Evolutionary conservation across 768 basidiomycete genomes (phyloP).

Genomic region (Strobilomyces dryophilus): DNA sequence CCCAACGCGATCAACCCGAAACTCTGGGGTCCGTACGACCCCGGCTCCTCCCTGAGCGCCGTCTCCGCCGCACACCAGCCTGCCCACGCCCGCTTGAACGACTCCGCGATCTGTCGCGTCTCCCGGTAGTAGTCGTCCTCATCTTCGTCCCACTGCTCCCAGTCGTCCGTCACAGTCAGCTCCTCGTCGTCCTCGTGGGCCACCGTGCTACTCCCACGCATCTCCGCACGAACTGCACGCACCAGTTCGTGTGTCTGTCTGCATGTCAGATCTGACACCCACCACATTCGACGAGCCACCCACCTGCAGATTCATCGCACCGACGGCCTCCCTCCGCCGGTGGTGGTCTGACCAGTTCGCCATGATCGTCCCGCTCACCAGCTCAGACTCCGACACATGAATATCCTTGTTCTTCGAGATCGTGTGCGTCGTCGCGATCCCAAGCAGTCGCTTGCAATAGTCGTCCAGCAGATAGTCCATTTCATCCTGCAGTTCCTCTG

Average conservation of each 20-base stretch:
- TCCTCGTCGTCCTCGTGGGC: slow-evolving; percentile 23
- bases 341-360: slow-evolving; percentile 41
- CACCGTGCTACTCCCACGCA: slow-evolving; percentile 16
- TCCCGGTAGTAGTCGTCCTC: slow-evolving; percentile 29
- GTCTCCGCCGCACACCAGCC: slow-evolving; percentile 41
- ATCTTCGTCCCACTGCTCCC: slow-evolving; percentile 21
- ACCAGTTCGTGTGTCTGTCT: slow-evolving; percentile 38
- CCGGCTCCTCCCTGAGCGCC: slow-evolving; percentile 19
- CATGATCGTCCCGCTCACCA: slow-evolving; percentile 44
- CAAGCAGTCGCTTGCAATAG: slow-evolving; percentile 32
- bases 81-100: slow-evolving; percentile 40
- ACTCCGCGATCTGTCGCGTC: slow-evolving; percentile 25
- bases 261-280: slow-evolving; percentile 2
- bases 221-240: slow-evolving; percentile 33
- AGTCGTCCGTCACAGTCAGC: slow-evolving; percentile 24
- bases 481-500: slow-evolving; percentile 31
- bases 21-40: slow-evolving; percentile 38
- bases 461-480: slow-evolving; percentile 36
- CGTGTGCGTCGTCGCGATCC: slow-evolving; percentile 36
- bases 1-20: slow-evolving; percentile 45
- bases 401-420: slow-evolving; percentile 34
- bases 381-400: slow-evolving; percentile 38
- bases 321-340: slow-evolving; percentile 36
- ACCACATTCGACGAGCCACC: neutral
- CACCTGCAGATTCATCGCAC: slow-evolving; percentile 44